These are phyloP conservation scores for Thermomucor indicae-seudaticae DNA, from an alignment of 371 early-diverging fungal species.

Conservation along the genomic window DNA sequence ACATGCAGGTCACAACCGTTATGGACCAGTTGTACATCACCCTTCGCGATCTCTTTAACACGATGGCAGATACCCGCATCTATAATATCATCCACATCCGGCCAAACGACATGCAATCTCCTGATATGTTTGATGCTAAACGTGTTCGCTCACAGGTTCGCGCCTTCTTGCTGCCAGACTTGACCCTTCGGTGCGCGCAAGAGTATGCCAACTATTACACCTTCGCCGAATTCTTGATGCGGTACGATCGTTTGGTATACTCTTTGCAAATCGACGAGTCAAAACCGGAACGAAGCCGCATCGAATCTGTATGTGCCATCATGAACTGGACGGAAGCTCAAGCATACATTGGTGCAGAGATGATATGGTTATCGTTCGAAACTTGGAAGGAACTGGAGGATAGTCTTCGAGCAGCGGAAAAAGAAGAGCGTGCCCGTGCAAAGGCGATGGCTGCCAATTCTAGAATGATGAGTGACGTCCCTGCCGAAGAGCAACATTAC, in stretches of 20 bases:
- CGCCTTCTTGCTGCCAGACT: constrained; percentile 57
- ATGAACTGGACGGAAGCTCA: constrained; percentile 44
- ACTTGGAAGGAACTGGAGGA: constrained; percentile 82
- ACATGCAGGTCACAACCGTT: constrained; percentile 58
- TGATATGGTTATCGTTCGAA: constrained; percentile 65
- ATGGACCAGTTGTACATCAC: constrained; percentile 64
- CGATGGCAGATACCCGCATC: constrained; percentile 74
- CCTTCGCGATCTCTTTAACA: constrained; percentile 62
- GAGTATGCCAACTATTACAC: constrained; percentile 64
- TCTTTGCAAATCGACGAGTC: constrained; percentile 37
- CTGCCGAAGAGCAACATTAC: constrained; percentile 5
- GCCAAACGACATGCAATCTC: constrained; percentile 67
- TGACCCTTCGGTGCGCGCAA: constrained; percentile 45
- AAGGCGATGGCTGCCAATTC: constrained; percentile 24
- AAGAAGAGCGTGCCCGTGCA: constrained; percentile 56
- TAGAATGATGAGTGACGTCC: constrained; percentile 5
- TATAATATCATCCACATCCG: constrained; percentile 87
- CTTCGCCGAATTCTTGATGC: constrained; percentile 60
- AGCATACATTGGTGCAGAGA: constrained; percentile 52
- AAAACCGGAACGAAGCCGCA: constrained; percentile 30
- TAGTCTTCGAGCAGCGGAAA: constrained; percentile 68
- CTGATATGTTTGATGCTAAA: constrained; percentile 51
- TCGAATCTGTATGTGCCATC: constrained; percentile 37
- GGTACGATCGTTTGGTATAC: constrained; percentile 44
- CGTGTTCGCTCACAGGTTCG: constrained; percentile 64